Base-by-base conservation (phyloP, 441 rosid genomes). In the Raphanus hybrid region DNA sequence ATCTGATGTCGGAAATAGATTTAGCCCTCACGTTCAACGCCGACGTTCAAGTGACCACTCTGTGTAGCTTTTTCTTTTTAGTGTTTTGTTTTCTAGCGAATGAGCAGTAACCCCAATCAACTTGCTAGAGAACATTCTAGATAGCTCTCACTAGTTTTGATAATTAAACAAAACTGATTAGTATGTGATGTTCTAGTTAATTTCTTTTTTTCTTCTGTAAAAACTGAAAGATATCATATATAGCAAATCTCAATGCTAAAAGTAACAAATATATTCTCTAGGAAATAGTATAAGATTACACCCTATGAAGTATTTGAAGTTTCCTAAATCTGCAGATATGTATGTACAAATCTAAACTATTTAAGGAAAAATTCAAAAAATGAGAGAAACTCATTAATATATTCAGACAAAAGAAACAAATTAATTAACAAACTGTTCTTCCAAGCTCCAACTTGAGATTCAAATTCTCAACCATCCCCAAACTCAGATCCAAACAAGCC, bases 401-500 rank as follows among this genome's bases (percentile, higher is more conserved):
- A 64, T 64, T 4, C 74, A 73, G 3, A 57, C 20, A 50, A 27
- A 62, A 39, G 0, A 23, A 60, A 3, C 54, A 16, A 35, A 61
- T 48, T 6, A 79, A 75, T 80, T 45, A 80, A 50, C n/a, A 75
- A 80, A 80, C 77, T 1, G 83, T 62, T 80, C 83, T 80, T 71
- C 83, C 83, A 67, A 80, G 83, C 80, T 85, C 92, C 55, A 84
- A 27, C 83, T 83, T 83, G 79, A 94, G 76, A 74, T 78, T 82
- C 84, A 92, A 63, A 69, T 91, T 85, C 37, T 84, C 85, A 45
- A 82, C 93, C 57, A 69, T 89, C 45, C 80, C 76, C 77, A 90
- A 70, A 79, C 83, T 85, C 81, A 92, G 75, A 83, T 92, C 98
- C 86, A 90, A 70, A 65, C 88, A 75, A 70, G 79, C 39, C 8